Percentiles rank a stretch among this genome's conserved stretches.
phyloP scores from a whole-genome alignment of 2,329 filamentous ascomycete species.

The Stemphylium vesicarium region DNA sequence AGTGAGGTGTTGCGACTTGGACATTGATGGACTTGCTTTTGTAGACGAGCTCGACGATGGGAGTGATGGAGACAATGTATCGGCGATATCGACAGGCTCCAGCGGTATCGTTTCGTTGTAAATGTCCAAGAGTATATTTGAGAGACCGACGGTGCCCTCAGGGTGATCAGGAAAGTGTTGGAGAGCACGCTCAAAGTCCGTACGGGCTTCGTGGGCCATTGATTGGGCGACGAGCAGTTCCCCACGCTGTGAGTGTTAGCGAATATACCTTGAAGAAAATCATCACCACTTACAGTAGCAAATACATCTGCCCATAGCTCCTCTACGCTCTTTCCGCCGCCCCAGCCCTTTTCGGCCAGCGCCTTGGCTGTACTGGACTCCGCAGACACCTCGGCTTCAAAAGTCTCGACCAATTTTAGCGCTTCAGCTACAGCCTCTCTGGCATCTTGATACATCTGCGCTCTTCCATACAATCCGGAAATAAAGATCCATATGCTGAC shows the following conservation, averaged over 20 bases:
- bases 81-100: constrained; percentile 58
- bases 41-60: constrained; percentile 14
- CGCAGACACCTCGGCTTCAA: constrained; percentile 71
- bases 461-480: constrained; percentile 83
- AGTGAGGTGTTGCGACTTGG: constrained; percentile 56
- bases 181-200: constrained; percentile 82
- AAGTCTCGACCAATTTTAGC: constrained; percentile 71
- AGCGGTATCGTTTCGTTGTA: constrained; percentile 70
- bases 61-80: constrained; percentile 14
- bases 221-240: constrained; percentile 68
- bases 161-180: constrained; percentile 81
- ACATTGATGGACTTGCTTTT: not conserved
- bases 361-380: constrained; percentile 68
- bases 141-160: constrained; percentile 78
- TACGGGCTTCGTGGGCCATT: constrained; percentile 71
- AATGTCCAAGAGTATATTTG: constrained; percentile 84
- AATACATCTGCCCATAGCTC: constrained; percentile 85
- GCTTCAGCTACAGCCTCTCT: constrained; percentile 83
- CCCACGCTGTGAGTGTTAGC: constrained; percentile 63
- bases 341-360: constrained; percentile 74
- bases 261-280: not conserved
- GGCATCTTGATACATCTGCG: constrained; percentile 79
- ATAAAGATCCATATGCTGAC: constrained; percentile 90
- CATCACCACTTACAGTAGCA: constrained; percentile 68
- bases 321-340: constrained; percentile 78